These are phyloP conservation scores for Panicum miliaceum DNA, from an alignment of 176 grass and related monocot species.

Conservation along the genomic window DNA sequence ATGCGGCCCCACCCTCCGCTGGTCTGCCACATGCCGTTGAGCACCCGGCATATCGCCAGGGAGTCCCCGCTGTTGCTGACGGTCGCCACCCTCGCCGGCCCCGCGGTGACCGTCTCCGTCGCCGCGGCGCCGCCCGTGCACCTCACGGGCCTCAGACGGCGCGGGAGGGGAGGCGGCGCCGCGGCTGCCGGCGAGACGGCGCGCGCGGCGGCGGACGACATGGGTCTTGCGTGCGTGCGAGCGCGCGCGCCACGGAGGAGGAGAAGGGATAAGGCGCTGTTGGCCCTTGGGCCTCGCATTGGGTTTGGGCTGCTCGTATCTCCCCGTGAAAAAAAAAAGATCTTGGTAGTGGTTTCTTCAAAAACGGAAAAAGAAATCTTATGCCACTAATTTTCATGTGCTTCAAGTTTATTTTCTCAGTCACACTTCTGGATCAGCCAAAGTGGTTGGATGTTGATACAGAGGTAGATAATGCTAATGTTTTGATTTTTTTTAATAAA, in stretches of 20 bases:
- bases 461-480: neutral
- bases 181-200: slow-evolving; percentile 22
- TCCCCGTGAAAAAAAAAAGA: neutral
- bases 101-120: slow-evolving; percentile 39
- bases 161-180: neutral
- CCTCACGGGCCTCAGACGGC: slow-evolving; percentile 15
- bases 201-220: slow-evolving; percentile 47
- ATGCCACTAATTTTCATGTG: neutral
- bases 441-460: neutral
- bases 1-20: slow-evolving; percentile 88
- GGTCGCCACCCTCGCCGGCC: slow-evolving; percentile 33
- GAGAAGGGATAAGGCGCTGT: slow-evolving; percentile 22
- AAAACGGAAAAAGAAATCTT: neutral
- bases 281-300: neutral
- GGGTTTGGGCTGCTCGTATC: neutral
- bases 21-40: slow-evolving; percentile 99
- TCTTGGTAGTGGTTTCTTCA: neutral
- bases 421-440: neutral
- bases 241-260: neutral
- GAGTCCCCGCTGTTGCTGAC: slow-evolving; percentile 63
- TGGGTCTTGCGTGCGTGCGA: slow-evolving; percentile 5
- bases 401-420: neutral
- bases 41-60: slow-evolving; percentile 85
- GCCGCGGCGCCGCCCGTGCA: slow-evolving; percentile 25
- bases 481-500: too few relatives aligned